Conservation (phyloP, 208 protist species). For the Leishmania gerbilli region DNA sequence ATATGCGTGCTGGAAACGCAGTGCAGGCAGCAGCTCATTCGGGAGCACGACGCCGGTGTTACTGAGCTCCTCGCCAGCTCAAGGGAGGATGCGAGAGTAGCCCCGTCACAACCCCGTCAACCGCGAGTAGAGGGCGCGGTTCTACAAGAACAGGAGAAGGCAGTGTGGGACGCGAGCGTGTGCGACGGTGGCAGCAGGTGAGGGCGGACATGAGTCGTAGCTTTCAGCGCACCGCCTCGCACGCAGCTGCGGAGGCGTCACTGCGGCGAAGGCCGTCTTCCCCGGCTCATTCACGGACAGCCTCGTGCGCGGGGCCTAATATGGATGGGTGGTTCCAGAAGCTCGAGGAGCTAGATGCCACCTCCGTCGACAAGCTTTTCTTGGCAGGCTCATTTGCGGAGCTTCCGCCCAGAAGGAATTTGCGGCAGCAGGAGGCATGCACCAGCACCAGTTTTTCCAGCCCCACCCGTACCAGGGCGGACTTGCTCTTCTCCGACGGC, state of each 20-base stretch:
- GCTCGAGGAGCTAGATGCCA: slow-evolving; percentile 2
- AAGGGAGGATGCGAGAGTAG: too few species aligned
- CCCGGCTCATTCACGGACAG: not conserved
- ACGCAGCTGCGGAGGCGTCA: not conserved
- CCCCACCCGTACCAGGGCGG: not conserved
- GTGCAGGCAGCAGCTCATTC: slow-evolving; percentile 12
- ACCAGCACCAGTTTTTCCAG: not conserved
- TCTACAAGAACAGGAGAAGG: not conserved
- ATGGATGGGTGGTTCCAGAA: not conserved
- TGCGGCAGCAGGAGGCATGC: not conserved
- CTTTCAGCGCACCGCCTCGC: slow-evolving; percentile 13
- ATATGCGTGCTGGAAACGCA: slow-evolving; percentile 26
- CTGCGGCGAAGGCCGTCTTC: not conserved
- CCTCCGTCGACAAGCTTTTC: slow-evolving; percentile 7
- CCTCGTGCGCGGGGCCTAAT: not conserved
- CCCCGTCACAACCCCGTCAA: too few species aligned
- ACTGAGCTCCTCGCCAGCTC: not conserved
- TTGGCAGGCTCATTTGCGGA: not conserved
- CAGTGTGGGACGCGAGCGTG: not conserved
- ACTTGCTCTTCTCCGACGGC: not conserved
- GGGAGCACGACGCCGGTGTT: slow-evolving; percentile 11
- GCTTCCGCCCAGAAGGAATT: too few species aligned
- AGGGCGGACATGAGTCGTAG: not conserved
- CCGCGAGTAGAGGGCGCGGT: not conserved
- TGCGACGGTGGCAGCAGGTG: slow-evolving; percentile 9